A percentile compares a stretch with the other conserved stretches of the same genome.
Conservation (phyloP, 2,329 filamentous ascomycete species). For the Thermothelomyces thermophilus region DNA sequence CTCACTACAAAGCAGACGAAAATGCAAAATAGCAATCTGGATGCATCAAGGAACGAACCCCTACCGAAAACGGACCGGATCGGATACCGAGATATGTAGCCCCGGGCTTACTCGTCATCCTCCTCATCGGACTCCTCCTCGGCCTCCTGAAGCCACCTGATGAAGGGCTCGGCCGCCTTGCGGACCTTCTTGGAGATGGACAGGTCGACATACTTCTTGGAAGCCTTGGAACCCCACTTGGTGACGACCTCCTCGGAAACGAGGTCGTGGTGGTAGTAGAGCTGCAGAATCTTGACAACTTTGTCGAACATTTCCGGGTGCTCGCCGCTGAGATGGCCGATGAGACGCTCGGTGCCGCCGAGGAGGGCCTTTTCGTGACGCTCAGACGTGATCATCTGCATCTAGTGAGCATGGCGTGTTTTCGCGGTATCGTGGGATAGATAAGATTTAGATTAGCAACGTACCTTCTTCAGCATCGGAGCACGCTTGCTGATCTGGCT, state of each 20-base stretch:
- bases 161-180: constrained; percentile 88
- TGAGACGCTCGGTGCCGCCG: constrained; percentile 88
- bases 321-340: constrained; percentile 64
- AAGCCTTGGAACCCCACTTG: constrained; percentile 89
- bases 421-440: not conserved
- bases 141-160: constrained; percentile 87
- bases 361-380: constrained; percentile 93
- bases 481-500: constrained; percentile 81
- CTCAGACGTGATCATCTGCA: constrained; percentile 74
- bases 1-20: not conserved
- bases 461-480: constrained; percentile 79
- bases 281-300: constrained; percentile 79
- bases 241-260: constrained; percentile 81
- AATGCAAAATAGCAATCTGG: constrained; percentile 5
- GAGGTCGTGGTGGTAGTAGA: constrained; percentile 87
- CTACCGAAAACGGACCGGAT: too few relatives aligned
- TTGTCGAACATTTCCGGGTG: constrained; percentile 68
- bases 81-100: too few relatives aligned
- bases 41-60: not conserved
- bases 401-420: constrained; percentile 27
- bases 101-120: constrained; percentile 27
- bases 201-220: constrained; percentile 96
- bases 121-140: constrained; percentile 65
- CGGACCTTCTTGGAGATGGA: constrained; percentile 89
- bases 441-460: constrained; percentile 22